Evolutionary conservation across 2,329 filamentous ascomycete species (phyloP), one percentile per base, ranked within the genome.

Genomic region (Aspergillus fumigatiaffinis): DNA sequence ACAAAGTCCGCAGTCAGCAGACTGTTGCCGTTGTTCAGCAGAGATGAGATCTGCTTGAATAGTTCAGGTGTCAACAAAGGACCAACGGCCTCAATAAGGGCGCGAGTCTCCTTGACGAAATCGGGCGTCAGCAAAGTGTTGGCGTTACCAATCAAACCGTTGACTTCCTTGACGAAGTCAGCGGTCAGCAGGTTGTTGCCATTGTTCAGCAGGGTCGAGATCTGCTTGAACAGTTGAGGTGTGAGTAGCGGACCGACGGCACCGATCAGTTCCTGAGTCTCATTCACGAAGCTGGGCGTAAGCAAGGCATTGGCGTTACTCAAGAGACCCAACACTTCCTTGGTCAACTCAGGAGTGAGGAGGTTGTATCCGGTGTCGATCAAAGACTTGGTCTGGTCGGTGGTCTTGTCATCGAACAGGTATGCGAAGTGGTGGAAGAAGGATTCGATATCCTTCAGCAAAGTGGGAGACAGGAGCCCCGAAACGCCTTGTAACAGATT

Each of bases 381-480:
- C 56, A 71, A 52, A 10, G 53, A 57, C 59, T 71, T 71, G 47
- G 68, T 66, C 56, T 71, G 64, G 9, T 65, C 58, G 23, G 69
- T 71, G 7, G 68, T 70, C 57, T 67, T 64, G 48, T 70, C 69
- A 51, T 71, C 69, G 20, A 72, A 63, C 29, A 72, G 60, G 48
- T 67, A 69, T n/a, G 69, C 68, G 47, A 72, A 58, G 47, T 71
- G 69, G 55, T 71, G 64, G 63, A 71, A 68, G 60, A 72, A 71
- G n/a, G 68, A 71, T 46, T 71, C 67, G 9, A 71, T 60, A 55
- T 72, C 64, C 28, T 63, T 62, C 8, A 72, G 53, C 41, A 72
- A 62, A 2, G 66, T 70, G 4, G 69, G 68, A 7, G 65, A 65
- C 8, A 71, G 58, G 25, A 72, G 58, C 23, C 69, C 69, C 4